phyloP scores from a whole-genome alignment of 2,329 filamentous ascomycete genomes.

The Endothia cerciana region DNA sequence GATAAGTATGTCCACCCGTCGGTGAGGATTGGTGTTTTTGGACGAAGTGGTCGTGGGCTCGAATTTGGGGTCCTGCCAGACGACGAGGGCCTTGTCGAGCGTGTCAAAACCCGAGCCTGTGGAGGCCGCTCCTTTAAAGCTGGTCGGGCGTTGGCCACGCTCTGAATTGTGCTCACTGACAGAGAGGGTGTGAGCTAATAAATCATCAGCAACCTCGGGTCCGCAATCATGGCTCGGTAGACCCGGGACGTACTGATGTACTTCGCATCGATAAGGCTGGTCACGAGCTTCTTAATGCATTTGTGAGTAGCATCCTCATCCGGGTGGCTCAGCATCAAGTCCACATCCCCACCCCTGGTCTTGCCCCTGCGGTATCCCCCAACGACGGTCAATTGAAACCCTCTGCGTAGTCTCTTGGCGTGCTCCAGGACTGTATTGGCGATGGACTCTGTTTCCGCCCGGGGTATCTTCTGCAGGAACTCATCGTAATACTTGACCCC shows the following conservation, averaged over 20 bases:
- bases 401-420: conserved; percentile 64
- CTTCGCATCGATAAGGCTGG: conserved; percentile 66
- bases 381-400: conserved; percentile 65
- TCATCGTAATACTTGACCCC: conserved; percentile 94
- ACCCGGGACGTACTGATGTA: conserved; percentile 61
- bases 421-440: conserved; percentile 65
- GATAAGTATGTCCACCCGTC: conserved; percentile 90
- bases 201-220: not conserved
- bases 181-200: conserved; percentile 69
- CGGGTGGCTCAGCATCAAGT: conserved; percentile 81
- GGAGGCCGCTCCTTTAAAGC: conserved; percentile 46
- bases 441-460: conserved; percentile 74
- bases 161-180: conserved; percentile 72
- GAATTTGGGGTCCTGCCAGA: conserved; percentile 77
- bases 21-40: conserved; percentile 74
- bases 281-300: conserved; percentile 75
- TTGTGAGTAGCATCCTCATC: conserved; percentile 68
- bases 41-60: conserved; percentile 41
- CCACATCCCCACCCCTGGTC: conserved; percentile 75
- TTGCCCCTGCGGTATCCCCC: conserved; percentile 86
- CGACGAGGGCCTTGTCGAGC: conserved; percentile 88
- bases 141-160: conserved; percentile 66
- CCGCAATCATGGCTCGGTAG: no score
- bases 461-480: conserved; percentile 71
- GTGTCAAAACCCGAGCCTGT: conserved; percentile 76